Evolutionary conservation across 106 monocot species (phyloP).

Genomic region (Vanilla planifolia): DNA sequence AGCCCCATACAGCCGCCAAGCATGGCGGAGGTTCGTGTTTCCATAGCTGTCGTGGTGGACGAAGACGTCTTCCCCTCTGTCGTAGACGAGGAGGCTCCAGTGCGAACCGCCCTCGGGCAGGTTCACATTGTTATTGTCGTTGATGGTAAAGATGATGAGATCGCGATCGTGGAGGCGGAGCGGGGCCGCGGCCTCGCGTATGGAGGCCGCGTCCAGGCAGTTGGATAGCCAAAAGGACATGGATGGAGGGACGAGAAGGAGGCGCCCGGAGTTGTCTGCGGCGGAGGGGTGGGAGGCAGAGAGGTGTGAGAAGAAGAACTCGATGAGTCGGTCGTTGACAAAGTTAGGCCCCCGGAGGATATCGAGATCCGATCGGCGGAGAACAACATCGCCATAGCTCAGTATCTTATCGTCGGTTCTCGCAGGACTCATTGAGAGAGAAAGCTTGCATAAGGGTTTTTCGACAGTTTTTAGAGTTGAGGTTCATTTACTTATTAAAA

Average conservation of each 20-base stretch:
- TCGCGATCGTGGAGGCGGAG: constrained; percentile 3
- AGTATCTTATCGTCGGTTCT: constrained; percentile 3
- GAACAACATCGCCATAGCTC: constrained; percentile 14
- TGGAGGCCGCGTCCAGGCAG: neutral
- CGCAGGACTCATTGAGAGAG: neutral
- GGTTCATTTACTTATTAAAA: too few species aligned
- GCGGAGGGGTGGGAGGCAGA: neutral
- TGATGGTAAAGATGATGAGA: constrained; percentile 30
- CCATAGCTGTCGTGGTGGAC: constrained; percentile 75
- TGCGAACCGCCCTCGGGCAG: constrained; percentile 58
- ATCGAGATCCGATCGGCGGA: constrained; percentile 5
- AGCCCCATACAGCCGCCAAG: constrained; percentile 24
- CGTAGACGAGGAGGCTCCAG: constrained; percentile 73
- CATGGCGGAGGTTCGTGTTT: constrained; percentile 23
- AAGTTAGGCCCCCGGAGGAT: neutral
- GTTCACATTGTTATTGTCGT: constrained; percentile 21
- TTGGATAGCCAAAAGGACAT: constrained; percentile 10
- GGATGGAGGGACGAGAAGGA: constrained; percentile 3
- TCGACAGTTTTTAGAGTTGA: too few species aligned
- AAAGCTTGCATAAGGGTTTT: too few species aligned
- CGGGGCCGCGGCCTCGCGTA: neutral
- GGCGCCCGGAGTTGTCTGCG: neutral
- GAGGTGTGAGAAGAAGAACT: constrained; percentile 17
- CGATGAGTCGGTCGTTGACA: constrained; percentile 15
- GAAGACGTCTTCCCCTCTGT: constrained; percentile 18